Conservation (phyloP, 805 yeast genomes). For the Hanseniaspora thailandica region DNA sequence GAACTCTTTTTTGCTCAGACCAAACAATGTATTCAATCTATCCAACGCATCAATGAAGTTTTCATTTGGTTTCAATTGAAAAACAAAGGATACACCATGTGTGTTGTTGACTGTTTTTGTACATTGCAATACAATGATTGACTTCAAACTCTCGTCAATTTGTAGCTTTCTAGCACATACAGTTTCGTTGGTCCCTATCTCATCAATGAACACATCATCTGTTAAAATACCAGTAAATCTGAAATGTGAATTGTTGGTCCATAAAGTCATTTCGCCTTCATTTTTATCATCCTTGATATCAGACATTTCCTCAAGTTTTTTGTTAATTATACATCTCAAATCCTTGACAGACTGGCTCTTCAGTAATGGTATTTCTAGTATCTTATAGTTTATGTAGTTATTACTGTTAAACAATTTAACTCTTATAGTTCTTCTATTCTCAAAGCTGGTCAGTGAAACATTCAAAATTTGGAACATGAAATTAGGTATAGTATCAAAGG, state of each 20-base stretch:
- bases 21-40: slow-evolving; percentile 58
- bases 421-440: slow-evolving; percentile 54
- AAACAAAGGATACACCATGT: slow-evolving; percentile 81
- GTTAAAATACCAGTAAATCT: slow-evolving; percentile 31
- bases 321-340: slow-evolving; percentile 44
- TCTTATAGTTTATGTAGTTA: slow-evolving; percentile 58
- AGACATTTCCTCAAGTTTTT: slow-evolving; percentile 34
- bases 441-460: slow-evolving; percentile 64
- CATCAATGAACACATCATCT: slow-evolving; percentile 31
- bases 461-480: slow-evolving; percentile 70
- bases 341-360: slow-evolving; percentile 44
- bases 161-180: slow-evolving; percentile 33
- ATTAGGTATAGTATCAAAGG: slow-evolving; percentile 30
- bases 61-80: slow-evolving; percentile 61
- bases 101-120: slow-evolving; percentile 50
- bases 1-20: slow-evolving; percentile 70
- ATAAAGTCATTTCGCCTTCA: slow-evolving; percentile 32
- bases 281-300: not conserved
- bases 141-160: slow-evolving; percentile 27
- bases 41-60: slow-evolving; percentile 46
- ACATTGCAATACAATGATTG: slow-evolving; percentile 66
- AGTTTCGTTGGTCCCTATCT: slow-evolving; percentile 39
- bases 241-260: slow-evolving; percentile 36
- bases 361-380: slow-evolving; percentile 59
- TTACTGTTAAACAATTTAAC: slow-evolving; percentile 57